Evolutionary conservation across 371 early-diverging fungal species (phyloP), one percentile per base, ranked within the genome.

Genomic region (Entomophthora muscae): DNA sequence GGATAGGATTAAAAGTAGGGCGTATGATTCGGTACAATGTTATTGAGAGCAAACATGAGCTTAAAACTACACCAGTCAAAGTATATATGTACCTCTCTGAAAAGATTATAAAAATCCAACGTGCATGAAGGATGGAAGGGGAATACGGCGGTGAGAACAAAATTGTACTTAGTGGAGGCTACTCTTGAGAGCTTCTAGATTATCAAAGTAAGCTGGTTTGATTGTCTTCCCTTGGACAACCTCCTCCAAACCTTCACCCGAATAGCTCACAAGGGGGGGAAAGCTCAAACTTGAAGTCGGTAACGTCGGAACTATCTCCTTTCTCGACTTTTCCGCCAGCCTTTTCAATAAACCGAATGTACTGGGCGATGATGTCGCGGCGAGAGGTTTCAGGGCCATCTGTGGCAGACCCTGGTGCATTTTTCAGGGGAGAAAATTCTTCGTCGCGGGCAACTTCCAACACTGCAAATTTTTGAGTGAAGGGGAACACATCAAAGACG

Each of bases 351-450:
- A 89, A 97, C 52, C 92, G 81, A 33, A 82, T 76, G 69, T 86
- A 85, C 76, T 91, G 94, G 61, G 78, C 75, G 65, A 91, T 74
- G 60, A 95, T 85, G 69, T 93, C 94, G 51, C 82, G 80, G 66
- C 93, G 80, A 28, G 88, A 86, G 7, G 96, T 95, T 75, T 94
- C 95, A 30, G 96, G 96, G 66, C 86, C 86, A 74, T 97, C 98
- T 42, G 71, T 74, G 61, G 83, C 87, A 33, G 84, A 63, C 23
- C 95, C 95, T 26, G 95, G 90, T 5, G 93, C 95, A 70, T 97
- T 97, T 83, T 97, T 97, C 26, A 97, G 75, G n/a, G 98, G 98
- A 32, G 93, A 91, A 72, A 97, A 97, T 72, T 97, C 95, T 51
- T 96, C 94, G 53, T 80, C 77, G 66, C 98, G 88, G 60, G 84